phyloP scores from a whole-genome alignment of 371 early-diverging fungal species.

The Rhizopus delemar region DNA sequence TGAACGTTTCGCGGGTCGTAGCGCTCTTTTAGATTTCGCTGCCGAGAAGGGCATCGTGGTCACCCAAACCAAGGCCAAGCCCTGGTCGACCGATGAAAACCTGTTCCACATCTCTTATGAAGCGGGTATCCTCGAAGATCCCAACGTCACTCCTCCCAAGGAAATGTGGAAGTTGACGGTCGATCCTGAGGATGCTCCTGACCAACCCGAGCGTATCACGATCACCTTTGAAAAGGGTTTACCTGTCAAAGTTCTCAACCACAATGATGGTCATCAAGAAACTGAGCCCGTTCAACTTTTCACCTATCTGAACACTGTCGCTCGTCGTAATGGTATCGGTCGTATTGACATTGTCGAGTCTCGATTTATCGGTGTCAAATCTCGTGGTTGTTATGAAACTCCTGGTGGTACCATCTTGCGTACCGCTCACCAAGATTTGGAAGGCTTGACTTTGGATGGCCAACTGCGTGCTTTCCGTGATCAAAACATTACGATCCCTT shows the following conservation, averaged over 20 bases:
- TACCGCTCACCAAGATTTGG: constrained; percentile 92
- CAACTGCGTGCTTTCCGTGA: constrained; percentile 92
- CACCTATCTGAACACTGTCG: constrained; percentile 92
- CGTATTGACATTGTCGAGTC: constrained; percentile 98
- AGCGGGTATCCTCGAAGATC: constrained; percentile 96
- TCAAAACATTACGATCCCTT: constrained; percentile 78
- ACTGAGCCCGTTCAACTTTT: constrained; percentile 84
- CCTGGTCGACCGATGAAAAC: constrained; percentile 99
- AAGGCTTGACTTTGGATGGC: constrained; percentile 93
- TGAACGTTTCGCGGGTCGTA: constrained; percentile 92
- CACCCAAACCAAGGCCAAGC: constrained; percentile 92
- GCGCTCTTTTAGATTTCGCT: constrained; percentile 90
- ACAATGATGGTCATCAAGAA: constrained; percentile 66
- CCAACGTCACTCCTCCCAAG: constrained; percentile 89
- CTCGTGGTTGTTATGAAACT: constrained; percentile 97
- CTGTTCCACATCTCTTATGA: constrained; percentile 97
- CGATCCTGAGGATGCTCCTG: constrained; percentile 93
- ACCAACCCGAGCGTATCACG: constrained; percentile 90
- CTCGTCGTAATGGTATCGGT: constrained; percentile 95
- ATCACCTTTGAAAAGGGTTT: constrained; percentile 88
- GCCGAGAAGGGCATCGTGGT: constrained; percentile 91
- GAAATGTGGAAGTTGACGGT: constrained; percentile 98
- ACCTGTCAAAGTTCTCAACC: constrained; percentile 87
- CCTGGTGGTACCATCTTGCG: constrained; percentile 96
- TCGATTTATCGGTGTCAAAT: constrained; percentile 97